Evolutionary conservation across 2,329 filamentous ascomycete species (phyloP), one percentile per base, ranked within the genome.

Genomic region (Trichoderma sp.): DNA sequence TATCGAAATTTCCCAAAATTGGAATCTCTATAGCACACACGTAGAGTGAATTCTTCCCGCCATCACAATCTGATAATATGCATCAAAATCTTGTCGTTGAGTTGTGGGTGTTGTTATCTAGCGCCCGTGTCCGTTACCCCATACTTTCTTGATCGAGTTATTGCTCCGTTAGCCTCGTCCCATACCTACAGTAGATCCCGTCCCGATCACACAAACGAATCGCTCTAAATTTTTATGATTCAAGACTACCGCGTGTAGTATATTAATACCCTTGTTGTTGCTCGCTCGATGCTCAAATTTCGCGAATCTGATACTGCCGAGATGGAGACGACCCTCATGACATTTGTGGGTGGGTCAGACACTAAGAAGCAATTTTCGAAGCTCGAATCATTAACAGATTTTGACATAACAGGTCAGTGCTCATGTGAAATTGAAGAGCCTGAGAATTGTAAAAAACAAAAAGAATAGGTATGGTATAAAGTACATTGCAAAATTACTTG

Each of bases 401-500:
- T 15, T 30, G 13, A 50, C 17, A 32, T 20, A 28, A 30, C 30
- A 4, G 26, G 55, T 30, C 26, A 32, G 55, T 30, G 55, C 55
- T 58, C 57, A 59, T 12, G 26, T 30, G 13, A 57, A 55, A 53
- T 62, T 23, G 58, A 43, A 50, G 63, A 65, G 63, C 63, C 12
- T 66, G 47, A 66, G 28, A 66, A 57, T 55, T 23, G 47, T 53
- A 66, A 23, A 36, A 53, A 57, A 58, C 23, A 58, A 15, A n/a
- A 36, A 68, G 15, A 36, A 61, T 30, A 61, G 20, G 30, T 61
- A 23, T 68, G 66, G 26, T 61, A 61, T 61, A 59, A 32, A 68
- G 34, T 68, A 68, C 66, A 68, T n/a, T 47, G 55, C n/a, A 68
- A 67, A 68, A 61, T 61, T 12, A 47, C 66, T 34, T 50, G 66